These are phyloP conservation scores for Pestalotiopsis sp. DNA, from an alignment of 2,329 filamentous ascomycete genomes.

Conservation along the genomic window DNA sequence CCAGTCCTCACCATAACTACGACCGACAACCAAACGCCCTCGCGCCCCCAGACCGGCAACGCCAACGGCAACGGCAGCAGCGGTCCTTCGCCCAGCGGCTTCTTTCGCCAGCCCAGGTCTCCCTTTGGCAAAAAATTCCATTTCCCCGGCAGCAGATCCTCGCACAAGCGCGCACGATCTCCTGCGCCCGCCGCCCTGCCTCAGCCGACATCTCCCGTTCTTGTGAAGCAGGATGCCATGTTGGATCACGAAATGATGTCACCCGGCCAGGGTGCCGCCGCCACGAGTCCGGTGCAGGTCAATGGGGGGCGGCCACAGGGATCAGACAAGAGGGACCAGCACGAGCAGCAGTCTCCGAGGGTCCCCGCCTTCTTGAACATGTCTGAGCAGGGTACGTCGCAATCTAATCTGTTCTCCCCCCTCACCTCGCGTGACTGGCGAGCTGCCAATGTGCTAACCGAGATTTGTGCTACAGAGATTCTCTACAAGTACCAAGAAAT, in stretches of 20 bases:
- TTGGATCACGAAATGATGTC: conserved; percentile 24
- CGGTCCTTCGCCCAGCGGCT: conserved; percentile 14
- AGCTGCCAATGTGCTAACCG: conserved; percentile 5
- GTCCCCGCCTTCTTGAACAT: conserved; percentile 57
- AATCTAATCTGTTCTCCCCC: background rate
- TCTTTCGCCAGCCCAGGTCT: conserved; percentile 26
- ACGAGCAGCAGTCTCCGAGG: conserved; percentile 20
- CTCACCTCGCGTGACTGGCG: background rate
- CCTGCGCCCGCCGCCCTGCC: conserved; percentile 29
- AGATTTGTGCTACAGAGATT: conserved; percentile 38
- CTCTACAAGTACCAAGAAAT: conserved; percentile 55
- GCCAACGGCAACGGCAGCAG: conserved; percentile 18
- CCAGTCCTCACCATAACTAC: conserved; percentile 30
- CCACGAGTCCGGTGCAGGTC: background rate
- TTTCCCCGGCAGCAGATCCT: conserved; percentile 35
- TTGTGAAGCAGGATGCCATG: conserved; percentile 40
- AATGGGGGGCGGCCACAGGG: conserved; percentile 28
- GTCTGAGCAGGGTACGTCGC: conserved; percentile 33
- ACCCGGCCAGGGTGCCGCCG: conserved; percentile 12
- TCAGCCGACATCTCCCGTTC: conserved; percentile 24
- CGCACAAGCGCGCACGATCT: conserved; percentile 51
- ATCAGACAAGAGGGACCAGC: conserved; percentile 29
- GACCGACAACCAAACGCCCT: conserved; percentile 24
- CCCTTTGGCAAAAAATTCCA: conserved; percentile 46
- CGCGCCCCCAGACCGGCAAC: conserved; percentile 7